Evolutionary conservation across 1,284 basidiomycete genomes (phyloP), one percentile per base, ranked within the genome.

Genomic region (Singerocomus inundabilis): DNA sequence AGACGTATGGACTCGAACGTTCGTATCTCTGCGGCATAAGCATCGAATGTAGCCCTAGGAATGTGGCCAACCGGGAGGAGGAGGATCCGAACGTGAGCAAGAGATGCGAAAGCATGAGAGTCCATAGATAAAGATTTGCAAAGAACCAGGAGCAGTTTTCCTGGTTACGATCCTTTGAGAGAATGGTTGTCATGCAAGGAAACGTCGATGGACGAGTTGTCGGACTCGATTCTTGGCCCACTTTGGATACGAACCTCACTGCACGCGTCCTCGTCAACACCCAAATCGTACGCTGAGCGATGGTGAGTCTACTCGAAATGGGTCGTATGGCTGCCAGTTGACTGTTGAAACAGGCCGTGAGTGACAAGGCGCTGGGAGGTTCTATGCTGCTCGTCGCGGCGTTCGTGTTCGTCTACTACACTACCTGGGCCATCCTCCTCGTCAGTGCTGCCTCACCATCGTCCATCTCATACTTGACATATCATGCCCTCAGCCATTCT

Each of bases 381-480:
- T 62, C 74, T 26, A 90, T 95, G 88, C 82, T 97, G 63, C 72
- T 89, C 57, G 76, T 80, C 55, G 89, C 92, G 28, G 79, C 80
- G 5, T 70, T 84, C 49, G 82, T 91, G 38, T 96, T 96, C 71
- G 72, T 80, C 18, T 97, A 97, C 69, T 98, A 97, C 70, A 94
- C 93, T 5, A 78, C 80, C 36, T 97, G 94, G 93, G 86, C 93
- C 8, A 76, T 97, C 43, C 72, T 97, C 35, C 78, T 94, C 46
- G 94, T 94, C 60, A 59, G 82, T 75, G 8, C 32, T 25, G 31
- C 34, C 41, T 51, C 21, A 45, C 33, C 6, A 2, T 8, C 29
- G 21, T 33, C 36, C 42, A 21, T 46, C 26, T 39, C 16, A 5
- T 43, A 4, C 41, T 46, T 48, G 46, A 46, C 43, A 25, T 43